Percentiles rank a stretch among this genome's conserved stretches.
These are phyloP conservation scores for Leucocoprinus leucothites DNA, from an alignment of 768 basidiomycete genomes.

Conservation along the genomic window DNA sequence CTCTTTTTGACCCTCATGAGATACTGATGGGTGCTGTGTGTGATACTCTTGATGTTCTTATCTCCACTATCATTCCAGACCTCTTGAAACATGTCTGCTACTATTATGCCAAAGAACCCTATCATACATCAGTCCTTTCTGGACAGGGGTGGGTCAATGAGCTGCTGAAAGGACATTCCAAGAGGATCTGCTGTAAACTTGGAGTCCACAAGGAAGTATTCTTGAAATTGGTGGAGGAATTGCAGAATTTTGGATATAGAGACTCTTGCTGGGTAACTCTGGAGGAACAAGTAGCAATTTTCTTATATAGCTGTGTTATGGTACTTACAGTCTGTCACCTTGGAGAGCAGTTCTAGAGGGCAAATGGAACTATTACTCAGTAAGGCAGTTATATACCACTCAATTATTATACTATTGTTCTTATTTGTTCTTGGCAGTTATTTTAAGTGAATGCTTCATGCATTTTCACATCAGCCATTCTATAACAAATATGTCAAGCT, in stretches of 20 bases:
- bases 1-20: too few species aligned
- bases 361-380: too few species aligned
- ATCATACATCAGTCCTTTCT: conserved; percentile 11
- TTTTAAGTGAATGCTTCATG: conserved; percentile 2
- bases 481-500: conserved; percentile 16
- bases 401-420: too few species aligned
- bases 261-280: conserved; percentile 7
- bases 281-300: conserved; percentile 22
- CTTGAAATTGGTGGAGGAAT: background rate
- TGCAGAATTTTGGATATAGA: background rate
- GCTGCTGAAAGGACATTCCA: conserved; percentile 3
- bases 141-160: conserved; percentile 8
- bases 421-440: too few species aligned
- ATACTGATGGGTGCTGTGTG: too few species aligned
- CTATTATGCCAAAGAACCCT: background rate
- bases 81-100: too few species aligned
- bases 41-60: too few species aligned
- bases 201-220: background rate
- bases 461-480: conserved; percentile 15
- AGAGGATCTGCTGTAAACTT: background rate
- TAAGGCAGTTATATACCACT: background rate
- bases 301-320: conserved; percentile 22
- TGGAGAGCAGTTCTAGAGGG: too few species aligned
- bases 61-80: too few species aligned
- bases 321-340: conserved; percentile 14